These are phyloP conservation scores for Ploettnerulaceae sp. DNA, from an alignment of 2,329 filamentous ascomycete genomes.

Conservation along the genomic window DNA sequence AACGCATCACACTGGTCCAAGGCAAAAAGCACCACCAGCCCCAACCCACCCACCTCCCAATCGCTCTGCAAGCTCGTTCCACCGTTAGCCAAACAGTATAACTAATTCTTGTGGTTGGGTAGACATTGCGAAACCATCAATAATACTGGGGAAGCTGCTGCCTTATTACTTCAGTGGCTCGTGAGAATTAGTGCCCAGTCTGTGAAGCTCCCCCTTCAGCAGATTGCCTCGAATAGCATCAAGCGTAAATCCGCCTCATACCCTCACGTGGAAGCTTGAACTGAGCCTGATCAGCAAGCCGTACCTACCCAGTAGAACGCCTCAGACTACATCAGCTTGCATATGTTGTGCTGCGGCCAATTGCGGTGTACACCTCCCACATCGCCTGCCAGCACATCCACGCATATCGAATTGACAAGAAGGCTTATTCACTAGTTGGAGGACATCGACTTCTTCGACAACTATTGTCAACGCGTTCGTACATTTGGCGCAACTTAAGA, in stretches of 20 bases:
- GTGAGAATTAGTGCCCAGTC: slow-evolving; percentile 19
- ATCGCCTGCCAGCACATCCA: slow-evolving; percentile 57
- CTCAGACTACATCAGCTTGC: slow-evolving; percentile 48
- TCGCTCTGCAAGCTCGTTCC: slow-evolving; percentile 23
- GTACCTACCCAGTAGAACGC: slow-evolving; percentile 37
- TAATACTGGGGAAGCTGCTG: slow-evolving; percentile 14
- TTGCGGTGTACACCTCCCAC: slow-evolving; percentile 48
- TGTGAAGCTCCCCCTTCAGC: slow-evolving; percentile 19
- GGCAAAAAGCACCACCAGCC: slow-evolving; percentile 28
- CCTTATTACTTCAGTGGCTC: slow-evolving; percentile 25
- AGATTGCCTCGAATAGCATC: slow-evolving; percentile 27
- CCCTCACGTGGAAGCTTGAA: slow-evolving; percentile 30
- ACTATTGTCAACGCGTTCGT: slow-evolving; percentile 21
- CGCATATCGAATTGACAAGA: slow-evolving; percentile 50
- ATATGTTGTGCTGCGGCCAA: slow-evolving; percentile 53
- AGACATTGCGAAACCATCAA: slow-evolving; percentile 18
- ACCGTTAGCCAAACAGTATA: slow-evolving; percentile 26
- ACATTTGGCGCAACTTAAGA: slow-evolving; percentile 10
- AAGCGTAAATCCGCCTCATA: slow-evolving; percentile 26
- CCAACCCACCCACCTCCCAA: slow-evolving; percentile 28
- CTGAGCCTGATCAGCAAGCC: slow-evolving; percentile 35
- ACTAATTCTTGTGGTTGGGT: slow-evolving; percentile 34
- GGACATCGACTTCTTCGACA: slow-evolving; percentile 26
- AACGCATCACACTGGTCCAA: slow-evolving; percentile 34
- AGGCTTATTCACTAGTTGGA: slow-evolving; percentile 28